These are phyloP conservation scores for Trifolium subterraneum DNA, from an alignment of 306 rosid genomes.

Conservation along the genomic window DNA sequence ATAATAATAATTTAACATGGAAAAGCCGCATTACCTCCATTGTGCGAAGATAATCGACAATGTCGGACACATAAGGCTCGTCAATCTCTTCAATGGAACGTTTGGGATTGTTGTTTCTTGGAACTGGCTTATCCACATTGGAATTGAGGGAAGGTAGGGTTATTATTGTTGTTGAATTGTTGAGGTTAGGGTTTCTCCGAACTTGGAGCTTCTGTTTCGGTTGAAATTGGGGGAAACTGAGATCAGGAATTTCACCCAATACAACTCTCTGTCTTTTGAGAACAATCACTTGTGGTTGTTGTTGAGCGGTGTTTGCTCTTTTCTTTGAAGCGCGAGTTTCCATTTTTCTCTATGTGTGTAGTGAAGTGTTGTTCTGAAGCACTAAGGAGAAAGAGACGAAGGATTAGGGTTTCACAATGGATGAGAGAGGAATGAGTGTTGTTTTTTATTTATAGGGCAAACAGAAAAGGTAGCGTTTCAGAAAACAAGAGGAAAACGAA, in stretches of 20 bases:
- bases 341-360: neutral
- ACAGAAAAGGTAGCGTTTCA: neutral
- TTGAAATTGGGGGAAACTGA: neutral
- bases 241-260: conserved; percentile 58
- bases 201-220: conserved; percentile 30
- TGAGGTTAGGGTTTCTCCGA: conserved; percentile 19
- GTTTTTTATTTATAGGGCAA: neutral
- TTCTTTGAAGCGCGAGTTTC: neutral
- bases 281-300: neutral
- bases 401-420: neutral
- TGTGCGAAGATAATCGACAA: conserved; percentile 56
- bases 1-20: too few species aligned
- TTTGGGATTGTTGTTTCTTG: neutral
- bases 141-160: neutral
- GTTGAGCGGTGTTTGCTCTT: neutral
- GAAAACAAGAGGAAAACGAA: neutral
- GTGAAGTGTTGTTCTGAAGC: neutral
- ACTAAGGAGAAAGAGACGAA: neutral
- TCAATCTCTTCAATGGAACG: neutral
- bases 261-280: conserved; percentile 57
- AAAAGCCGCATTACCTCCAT: conserved; percentile 60
- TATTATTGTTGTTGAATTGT: conserved; percentile 23
- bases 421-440: neutral
- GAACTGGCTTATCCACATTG: neutral
- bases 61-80: conserved; percentile 8